A percentile compares a stretch with the other conserved stretches of the same genome.
phyloP scores from a whole-genome alignment of 257 asterid species.

The Nyctanthes arbortristis region DNA sequence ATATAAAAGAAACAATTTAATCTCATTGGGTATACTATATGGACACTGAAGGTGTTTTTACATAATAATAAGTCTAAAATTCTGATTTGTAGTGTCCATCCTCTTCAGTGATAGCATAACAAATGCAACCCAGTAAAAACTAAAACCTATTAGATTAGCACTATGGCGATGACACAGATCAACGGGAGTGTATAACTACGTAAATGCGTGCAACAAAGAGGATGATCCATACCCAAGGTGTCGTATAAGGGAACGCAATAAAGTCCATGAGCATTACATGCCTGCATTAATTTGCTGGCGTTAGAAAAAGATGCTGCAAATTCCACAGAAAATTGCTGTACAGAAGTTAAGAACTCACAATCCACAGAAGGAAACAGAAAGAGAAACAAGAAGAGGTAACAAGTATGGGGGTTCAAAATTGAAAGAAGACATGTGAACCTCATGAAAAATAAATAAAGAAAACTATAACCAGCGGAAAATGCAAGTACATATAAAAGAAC shows the following conservation, averaged over 20 bases:
- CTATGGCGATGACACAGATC: conserved; percentile 8
- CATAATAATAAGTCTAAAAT: neutral
- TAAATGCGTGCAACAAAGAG: conserved; percentile 16
- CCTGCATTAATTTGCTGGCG: conserved; percentile 53
- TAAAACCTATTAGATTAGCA: conserved; percentile 20
- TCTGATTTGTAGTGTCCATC: neutral
- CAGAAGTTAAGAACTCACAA: conserved; percentile 7
- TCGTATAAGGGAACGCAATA: conserved; percentile 89
- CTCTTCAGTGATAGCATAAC: neutral
- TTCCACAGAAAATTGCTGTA: neutral
- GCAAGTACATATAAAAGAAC: neutral
- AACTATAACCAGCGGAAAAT: neutral
- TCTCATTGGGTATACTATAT: conserved; percentile 2
- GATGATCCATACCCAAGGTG: conserved; percentile 69
- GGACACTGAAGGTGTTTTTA: neutral
- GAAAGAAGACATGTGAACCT: conserved; percentile 12
- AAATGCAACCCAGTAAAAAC: conserved; percentile 16
- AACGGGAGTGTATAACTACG: conserved; percentile 4
- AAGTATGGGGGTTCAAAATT: neutral
- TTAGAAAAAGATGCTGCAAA: conserved; percentile 26
- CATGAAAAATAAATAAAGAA: conserved; percentile 10
- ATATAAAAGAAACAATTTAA: conserved; percentile 28
- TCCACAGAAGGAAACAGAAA: conserved; percentile 19
- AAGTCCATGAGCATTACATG: conserved; percentile 96
- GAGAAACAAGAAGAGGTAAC: neutral